These are phyloP conservation scores for Talaromyces sp. DNA, from an alignment of 2,329 filamentous ascomycete species.

Conservation along the genomic window DNA sequence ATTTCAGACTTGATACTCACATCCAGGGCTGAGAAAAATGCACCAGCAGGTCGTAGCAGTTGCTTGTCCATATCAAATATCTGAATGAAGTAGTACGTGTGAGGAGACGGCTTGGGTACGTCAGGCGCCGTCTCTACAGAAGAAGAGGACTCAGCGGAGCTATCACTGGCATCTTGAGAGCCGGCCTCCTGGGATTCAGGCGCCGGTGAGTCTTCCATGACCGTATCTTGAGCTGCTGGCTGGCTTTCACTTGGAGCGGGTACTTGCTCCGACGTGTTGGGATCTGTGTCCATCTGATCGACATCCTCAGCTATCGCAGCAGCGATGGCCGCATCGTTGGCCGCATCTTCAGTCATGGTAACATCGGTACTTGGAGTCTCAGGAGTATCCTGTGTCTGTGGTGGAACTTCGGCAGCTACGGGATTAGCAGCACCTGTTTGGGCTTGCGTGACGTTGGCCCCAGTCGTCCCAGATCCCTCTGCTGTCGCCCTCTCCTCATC, in stretches of 20 bases:
- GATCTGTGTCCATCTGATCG: conserved; percentile 18
- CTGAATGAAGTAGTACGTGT: conserved; percentile 47
- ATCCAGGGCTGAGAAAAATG: conserved; percentile 37
- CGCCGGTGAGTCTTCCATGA: conserved; percentile 12
- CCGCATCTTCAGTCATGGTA: conserved; percentile 16
- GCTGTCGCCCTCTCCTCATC: conserved; percentile 15
- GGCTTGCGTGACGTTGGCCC: neutral
- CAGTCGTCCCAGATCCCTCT: conserved; percentile 7
- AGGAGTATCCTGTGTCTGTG: neutral
- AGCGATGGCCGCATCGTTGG: conserved; percentile 24
- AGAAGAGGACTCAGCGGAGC: conserved; percentile 5
- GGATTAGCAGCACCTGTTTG: neutral
- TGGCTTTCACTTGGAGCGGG: conserved; percentile 1
- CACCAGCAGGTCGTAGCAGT: conserved; percentile 34
- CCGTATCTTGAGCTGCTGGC: conserved; percentile 9
- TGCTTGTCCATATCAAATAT: conserved; percentile 48
- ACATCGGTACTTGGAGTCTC: conserved; percentile 11
- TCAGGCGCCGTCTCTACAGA: conserved; percentile 13
- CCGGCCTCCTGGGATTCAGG: conserved; percentile 9
- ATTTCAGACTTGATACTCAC: conserved; percentile 37
- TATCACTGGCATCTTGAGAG: neutral
- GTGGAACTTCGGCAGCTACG: neutral
- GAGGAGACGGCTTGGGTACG: conserved; percentile 24
- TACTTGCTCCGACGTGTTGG: conserved; percentile 3
- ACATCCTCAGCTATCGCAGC: conserved; percentile 26